Evolutionary conservation across 2,329 filamentous ascomycete genomes (phyloP), one percentile per base, ranked within the genome.

Genomic region (Penicillium frequentans): DNA sequence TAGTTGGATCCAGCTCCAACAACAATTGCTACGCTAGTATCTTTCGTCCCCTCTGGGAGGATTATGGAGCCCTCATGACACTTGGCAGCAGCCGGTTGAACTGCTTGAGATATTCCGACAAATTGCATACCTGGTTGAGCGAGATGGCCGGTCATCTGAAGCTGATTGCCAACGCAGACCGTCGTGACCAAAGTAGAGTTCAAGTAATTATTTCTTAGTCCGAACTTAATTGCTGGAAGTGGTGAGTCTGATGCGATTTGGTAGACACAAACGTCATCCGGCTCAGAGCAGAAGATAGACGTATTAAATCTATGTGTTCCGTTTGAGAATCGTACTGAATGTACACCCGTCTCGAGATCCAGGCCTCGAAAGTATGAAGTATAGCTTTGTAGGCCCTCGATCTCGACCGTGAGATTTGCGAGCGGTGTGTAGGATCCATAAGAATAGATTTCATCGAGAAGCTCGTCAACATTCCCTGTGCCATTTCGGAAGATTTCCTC

Each of bases 1-100:
- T 81, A 85, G 56, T 84, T 75, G 1, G 67, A 64, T 7, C 69
- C 74, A 1, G 74, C 77, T 5, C 76, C 75, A 16, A 84, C 64
- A 0, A 83, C 70, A 7, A 84, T 60, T 3, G 9, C 65, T n/a
- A 45, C 44, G 9, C 27, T 33, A 8, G 37, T 57, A 11, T 21
- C 23, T 5, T n/a, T 50, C 8, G 52, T 29, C 5, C 29, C 27
- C 2, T 39, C 29, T 21, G 47, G 51, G 3, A 58, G 13, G 13
- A 39, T 21, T 5, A 42, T 9, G 16, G 27, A 24, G 9, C 13
- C 23, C 31, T 37, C 31, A 4, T 42, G 10, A 35, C 49, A 48
- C 26, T 33, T 26, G 9, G 45, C 35, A 11, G 9, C 33, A 13
- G 44, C 42, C 3, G 27, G 19, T 8, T 33, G 35, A 13, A 54